Base-by-base conservation (phyloP, 352 stramenopile species). In the Pseudoperonospora humuli region DNA sequence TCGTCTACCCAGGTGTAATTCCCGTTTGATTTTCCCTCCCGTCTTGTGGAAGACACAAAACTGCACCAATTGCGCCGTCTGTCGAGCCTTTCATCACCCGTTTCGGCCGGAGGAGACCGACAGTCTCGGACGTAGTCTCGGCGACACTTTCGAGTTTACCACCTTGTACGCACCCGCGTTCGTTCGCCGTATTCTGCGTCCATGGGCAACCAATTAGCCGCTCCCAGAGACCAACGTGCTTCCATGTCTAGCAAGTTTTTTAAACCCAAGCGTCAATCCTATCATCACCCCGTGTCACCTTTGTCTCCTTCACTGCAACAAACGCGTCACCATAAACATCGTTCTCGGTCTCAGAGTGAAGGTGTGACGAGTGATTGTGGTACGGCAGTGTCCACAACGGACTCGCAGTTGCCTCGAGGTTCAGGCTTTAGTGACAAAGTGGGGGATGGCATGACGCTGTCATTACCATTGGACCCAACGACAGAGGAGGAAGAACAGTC, bases 281-380 rank as follows among this genome's bases (percentile, higher is more conserved):
- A 7, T 48, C 42, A 39, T 17, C 37, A 54, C 33, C 35, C 59
- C 17, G 38, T 53, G 25, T 50, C 54, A 26, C 54, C 54, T 2
- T 50, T 37, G 6, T 57, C 46, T 6, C 39, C 45, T 29, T 42
- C 26, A 5, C 32, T 47, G 36, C 39, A 45, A 15, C 50, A 40
- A 11, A 14, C 36, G 6, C 4, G 15, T 19, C 33, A 45, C 19
- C 50, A 45, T 23, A 65, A 61, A 29, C 53, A 53, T 14, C 49
- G 49, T 28, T 48, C 53, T 13, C 58, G 57, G 1, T 59, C 57
- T 2, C 57, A 48, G 18, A 64, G 59, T 42, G 59, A 64, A 47
- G 59, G 59, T 4, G 45, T 64, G 11, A 61, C 59, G 5, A 68
- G 59, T 21, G 59, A 68, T 19, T 68, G 59, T 37, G 47, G 58